These are phyloP conservation scores for Cyclanthera cordifolia DNA, from an alignment of 306 rosid genomes.

Conservation along the genomic window DNA sequence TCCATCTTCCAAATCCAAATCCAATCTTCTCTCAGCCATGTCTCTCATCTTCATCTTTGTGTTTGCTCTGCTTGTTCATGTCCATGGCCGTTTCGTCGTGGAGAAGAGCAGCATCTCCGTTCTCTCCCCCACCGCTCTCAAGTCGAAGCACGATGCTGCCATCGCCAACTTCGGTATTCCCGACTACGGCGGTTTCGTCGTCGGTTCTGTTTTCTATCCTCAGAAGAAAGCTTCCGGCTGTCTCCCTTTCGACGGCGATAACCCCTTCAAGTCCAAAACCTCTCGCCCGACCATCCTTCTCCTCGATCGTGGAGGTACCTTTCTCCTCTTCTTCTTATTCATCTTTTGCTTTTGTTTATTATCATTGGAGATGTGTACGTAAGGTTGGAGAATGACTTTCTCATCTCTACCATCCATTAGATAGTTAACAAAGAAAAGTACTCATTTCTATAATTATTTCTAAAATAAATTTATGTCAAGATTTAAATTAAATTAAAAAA, in stretches of 20 bases:
- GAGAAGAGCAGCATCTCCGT: conserved; percentile 63
- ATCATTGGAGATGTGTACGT: too few species aligned
- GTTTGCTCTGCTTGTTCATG: conserved; percentile 5
- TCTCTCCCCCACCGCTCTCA: conserved; percentile 37
- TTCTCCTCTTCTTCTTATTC: not conserved
- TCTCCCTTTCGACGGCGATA: conserved; percentile 51
- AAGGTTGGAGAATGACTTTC: too few species aligned
- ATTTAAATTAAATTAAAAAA: too few species aligned
- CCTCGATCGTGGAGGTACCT: conserved; percentile 84
- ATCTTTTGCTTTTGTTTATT: not conserved
- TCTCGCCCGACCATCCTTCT: conserved; percentile 47
- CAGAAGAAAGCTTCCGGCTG: conserved; percentile 40
- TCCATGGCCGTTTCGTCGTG: conserved; percentile 51
- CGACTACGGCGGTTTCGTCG: conserved; percentile 66
- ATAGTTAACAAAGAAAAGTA: too few species aligned
- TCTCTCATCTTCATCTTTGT: not conserved
- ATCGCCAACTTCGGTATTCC: conserved; percentile 89
- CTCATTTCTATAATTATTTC: too few species aligned
- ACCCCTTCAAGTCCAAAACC: conserved; percentile 38
- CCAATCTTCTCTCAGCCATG: not conserved
- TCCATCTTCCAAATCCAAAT: not conserved
- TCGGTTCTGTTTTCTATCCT: conserved; percentile 64
- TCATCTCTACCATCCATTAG: too few species aligned
- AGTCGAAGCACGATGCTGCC: conserved; percentile 49
- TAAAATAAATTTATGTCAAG: too few species aligned